Evolutionary conservation across 2,329 filamentous ascomycete genomes (phyloP), one percentile per base, ranked within the genome.

Genomic region (Cladophialophora carrionii): DNA sequence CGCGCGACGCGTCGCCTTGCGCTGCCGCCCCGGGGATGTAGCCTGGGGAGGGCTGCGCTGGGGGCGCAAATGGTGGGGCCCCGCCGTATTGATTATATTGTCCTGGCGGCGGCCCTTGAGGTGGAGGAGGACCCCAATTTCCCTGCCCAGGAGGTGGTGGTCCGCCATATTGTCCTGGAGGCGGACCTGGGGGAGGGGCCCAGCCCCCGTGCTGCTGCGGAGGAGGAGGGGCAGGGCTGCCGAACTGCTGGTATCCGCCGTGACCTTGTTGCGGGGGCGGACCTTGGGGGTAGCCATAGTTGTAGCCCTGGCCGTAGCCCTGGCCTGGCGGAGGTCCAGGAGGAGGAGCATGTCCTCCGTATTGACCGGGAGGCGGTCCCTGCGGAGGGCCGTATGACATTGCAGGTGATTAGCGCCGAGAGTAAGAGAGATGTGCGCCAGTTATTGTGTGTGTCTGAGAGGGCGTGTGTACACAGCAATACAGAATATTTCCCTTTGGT

Each of bases 21-120:
- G 91, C 89, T 53, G 85, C 81, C 12, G 87, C 85, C 24, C 68
- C 63, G 0, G 89, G 84, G 2, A 87, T 87, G 73, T 96, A 97
- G 41, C 93, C 93, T 0, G 84, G 78, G 0, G 90, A 90, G 0
- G 91, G 86, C 10, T 85, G 84, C 0, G 88, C 86, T 10, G 89
- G 86, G 49, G 84, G 26, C 6, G 26, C 26, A 29, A 29, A 29
- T 29, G 26, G 26, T 3, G 26, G 81, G 49, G 84, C 81, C 72
- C 61, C 37, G 6, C 37, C 68, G 66, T 58, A 71, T 63, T 63
- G 75, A 9, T 51, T 24, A 52, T 60, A 48, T 31, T 60, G 57
- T 43, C 26, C 26, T 71, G 69, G 73, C 62, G 67, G 78, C 74
- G 65, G 74, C 64, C 66, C 75, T 61, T 69, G 75, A 2, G 78